Evolutionary conservation across 2,329 filamentous ascomycete genomes (phyloP).

Genomic region (Aureobasidium uvarum): DNA sequence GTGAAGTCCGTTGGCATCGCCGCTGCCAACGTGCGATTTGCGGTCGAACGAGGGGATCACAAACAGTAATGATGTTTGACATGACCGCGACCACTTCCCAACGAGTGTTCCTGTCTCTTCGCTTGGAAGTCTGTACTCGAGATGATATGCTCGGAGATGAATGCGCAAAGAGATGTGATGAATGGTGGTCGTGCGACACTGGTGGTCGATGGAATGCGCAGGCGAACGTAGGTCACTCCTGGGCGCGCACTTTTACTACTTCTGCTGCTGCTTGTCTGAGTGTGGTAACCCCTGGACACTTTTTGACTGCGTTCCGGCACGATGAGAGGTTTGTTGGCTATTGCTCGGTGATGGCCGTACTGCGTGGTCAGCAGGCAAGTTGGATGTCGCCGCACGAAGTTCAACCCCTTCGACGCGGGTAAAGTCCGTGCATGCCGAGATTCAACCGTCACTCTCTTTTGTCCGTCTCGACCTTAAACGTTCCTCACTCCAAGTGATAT

Average conservation of each 20-base stretch:
- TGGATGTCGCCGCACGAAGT: constrained; percentile 16
- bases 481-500: not conserved
- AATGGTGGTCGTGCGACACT: constrained; percentile 14
- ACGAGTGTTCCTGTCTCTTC: not conserved
- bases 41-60: constrained; percentile 15
- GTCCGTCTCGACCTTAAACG: not conserved
- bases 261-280: not conserved
- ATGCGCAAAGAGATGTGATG: not conserved
- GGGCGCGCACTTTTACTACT: constrained; percentile 12
- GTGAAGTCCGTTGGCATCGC: not conserved
- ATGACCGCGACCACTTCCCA: constrained; percentile 24
- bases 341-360: constrained; percentile 18
- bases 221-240: not conserved
- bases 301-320: not conserved
- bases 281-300: not conserved
- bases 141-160: not conserved
- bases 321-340: constrained; percentile 4
- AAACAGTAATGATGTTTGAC: constrained; percentile 30
- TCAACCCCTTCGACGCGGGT: constrained; percentile 16
- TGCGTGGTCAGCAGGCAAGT: constrained; percentile 27
- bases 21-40: not conserved
- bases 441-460: not conserved
- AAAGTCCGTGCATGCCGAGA: constrained; percentile 12
- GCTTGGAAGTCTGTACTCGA: not conserved
- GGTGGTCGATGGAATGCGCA: constrained; percentile 2